Evolutionary conservation across 1,284 basidiomycete species (phyloP).

Genomic region (Cutaneotrichosporon sp.): DNA sequence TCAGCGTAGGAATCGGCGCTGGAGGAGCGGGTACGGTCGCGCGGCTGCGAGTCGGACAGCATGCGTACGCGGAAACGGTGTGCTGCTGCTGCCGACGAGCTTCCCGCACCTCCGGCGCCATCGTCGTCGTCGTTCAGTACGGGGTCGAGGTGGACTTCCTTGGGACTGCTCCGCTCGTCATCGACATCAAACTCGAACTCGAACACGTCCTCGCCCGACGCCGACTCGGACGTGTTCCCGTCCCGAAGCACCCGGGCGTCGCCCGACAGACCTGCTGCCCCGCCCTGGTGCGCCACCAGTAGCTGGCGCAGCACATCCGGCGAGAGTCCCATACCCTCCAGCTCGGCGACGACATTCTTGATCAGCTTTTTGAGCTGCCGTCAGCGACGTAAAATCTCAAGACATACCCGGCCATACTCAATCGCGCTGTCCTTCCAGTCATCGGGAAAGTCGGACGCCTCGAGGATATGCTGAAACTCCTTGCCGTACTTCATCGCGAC

Average conservation of each 20-base stretch:
- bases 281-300: conserved; percentile 43
- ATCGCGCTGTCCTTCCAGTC: conserved; percentile 60
- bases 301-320: conserved; percentile 56
- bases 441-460: conserved; percentile 45
- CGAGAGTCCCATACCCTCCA: conserved; percentile 69
- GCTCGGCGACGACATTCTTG: conserved; percentile 75
- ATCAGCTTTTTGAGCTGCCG: conserved; percentile 84
- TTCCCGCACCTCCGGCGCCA: background rate
- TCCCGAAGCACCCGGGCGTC: too few relatives aligned
- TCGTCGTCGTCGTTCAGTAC: conserved; percentile 20
- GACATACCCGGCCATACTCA: conserved; percentile 71
- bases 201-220: conserved; percentile 24
- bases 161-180: conserved; percentile 17
- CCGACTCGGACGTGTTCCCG: background rate
- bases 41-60: conserved; percentile 9
- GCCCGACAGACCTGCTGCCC: too few relatives aligned
- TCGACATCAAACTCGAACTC: conserved; percentile 46
- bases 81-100: background rate
- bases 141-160: conserved; percentile 30
- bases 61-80: conserved; percentile 31
- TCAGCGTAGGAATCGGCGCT: background rate
- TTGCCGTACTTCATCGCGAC: conserved; percentile 47
- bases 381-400: conserved; percentile 4
- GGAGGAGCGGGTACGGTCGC: background rate
- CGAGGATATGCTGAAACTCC: conserved; percentile 48